Conservation (phyloP, 2,329 filamentous ascomycete species). For the Erysiphe pulchra region DNA sequence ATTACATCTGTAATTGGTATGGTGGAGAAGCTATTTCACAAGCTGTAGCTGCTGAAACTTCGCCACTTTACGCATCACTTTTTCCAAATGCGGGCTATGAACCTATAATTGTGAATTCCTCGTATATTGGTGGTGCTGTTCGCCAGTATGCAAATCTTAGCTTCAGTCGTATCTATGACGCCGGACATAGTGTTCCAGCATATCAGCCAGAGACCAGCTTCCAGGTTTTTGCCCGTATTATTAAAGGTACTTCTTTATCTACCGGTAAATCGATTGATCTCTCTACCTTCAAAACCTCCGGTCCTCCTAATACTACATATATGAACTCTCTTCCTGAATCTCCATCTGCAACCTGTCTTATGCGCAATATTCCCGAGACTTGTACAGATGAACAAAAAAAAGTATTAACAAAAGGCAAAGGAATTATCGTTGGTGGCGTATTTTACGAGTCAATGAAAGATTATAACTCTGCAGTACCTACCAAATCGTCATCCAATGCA, state of each 20-base stretch:
- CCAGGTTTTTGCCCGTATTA: slow-evolving; percentile 30
- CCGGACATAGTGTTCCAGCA: slow-evolving; percentile 34
- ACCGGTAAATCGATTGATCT: slow-evolving; percentile 25
- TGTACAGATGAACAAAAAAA: slow-evolving; percentile 26
- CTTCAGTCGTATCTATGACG: slow-evolving; percentile 39
- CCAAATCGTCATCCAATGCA: slow-evolving; percentile 3
- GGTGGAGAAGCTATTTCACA: slow-evolving; percentile 54
- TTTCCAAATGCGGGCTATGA: slow-evolving; percentile 48
- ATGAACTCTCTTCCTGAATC: slow-evolving; percentile 24
- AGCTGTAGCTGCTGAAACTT: slow-evolving; percentile 25
- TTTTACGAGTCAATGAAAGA: slow-evolving; percentile 20
- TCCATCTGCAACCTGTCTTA: slow-evolving; percentile 30
- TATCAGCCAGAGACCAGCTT: slow-evolving; percentile 29
- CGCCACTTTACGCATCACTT: slow-evolving; percentile 20
- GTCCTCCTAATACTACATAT: slow-evolving; percentile 28
- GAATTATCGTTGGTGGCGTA: slow-evolving; percentile 33
- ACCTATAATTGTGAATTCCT: slow-evolving; percentile 40
- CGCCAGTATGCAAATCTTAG: slow-evolving; percentile 53
- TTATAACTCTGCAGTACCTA: slow-evolving; percentile 12
- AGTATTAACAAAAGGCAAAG: slow-evolving; percentile 22
- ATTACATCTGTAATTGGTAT: slow-evolving; percentile 41
- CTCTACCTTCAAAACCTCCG: slow-evolving; percentile 27
- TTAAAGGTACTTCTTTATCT: slow-evolving; percentile 24
- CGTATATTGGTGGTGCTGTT: slow-evolving; percentile 44
- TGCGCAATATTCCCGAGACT: slow-evolving; percentile 26